Conservation (phyloP, 2,329 filamentous ascomycete species). For the Bipolaris bicolor region DNA sequence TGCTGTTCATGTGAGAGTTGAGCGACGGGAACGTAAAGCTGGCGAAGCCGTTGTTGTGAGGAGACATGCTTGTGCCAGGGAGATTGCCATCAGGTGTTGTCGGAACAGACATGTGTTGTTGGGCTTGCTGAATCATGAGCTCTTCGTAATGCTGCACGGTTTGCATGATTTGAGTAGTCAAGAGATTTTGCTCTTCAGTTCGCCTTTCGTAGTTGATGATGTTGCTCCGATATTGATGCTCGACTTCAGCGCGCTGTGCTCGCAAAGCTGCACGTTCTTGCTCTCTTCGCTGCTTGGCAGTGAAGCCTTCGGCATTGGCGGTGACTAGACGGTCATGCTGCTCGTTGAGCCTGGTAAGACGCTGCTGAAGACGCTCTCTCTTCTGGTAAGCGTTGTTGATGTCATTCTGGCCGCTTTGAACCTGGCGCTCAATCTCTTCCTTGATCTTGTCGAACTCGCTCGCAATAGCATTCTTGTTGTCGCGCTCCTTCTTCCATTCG, state of each 20-base stretch:
- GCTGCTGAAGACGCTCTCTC: constrained; percentile 72
- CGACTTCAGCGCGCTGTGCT: constrained; percentile 42
- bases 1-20: constrained; percentile 38
- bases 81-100: constrained; percentile 66
- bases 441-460: constrained; percentile 68
- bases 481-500: constrained; percentile 62
- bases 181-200: constrained; percentile 47
- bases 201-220: constrained; percentile 49
- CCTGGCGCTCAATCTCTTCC: constrained; percentile 65
- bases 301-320: constrained; percentile 69
- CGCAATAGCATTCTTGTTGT: constrained; percentile 58
- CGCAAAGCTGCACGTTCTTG: constrained; percentile 49
- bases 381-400: constrained; percentile 68
- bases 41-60: constrained; percentile 42
- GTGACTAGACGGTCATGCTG: constrained; percentile 74
- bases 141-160: constrained; percentile 50
- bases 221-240: constrained; percentile 48
- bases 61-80: constrained; percentile 57
- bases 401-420: constrained; percentile 69
- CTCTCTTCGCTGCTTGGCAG: constrained; percentile 62
- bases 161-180: constrained; percentile 45
- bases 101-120: constrained; percentile 49
- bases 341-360: constrained; percentile 74
- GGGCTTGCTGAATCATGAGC: constrained; percentile 48
- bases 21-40: constrained; percentile 48